Evolutionary conservation across 148 eudicot species (phyloP), one percentile per base, ranked within the genome.

Genomic region (Salicornia ramosissima): DNA sequence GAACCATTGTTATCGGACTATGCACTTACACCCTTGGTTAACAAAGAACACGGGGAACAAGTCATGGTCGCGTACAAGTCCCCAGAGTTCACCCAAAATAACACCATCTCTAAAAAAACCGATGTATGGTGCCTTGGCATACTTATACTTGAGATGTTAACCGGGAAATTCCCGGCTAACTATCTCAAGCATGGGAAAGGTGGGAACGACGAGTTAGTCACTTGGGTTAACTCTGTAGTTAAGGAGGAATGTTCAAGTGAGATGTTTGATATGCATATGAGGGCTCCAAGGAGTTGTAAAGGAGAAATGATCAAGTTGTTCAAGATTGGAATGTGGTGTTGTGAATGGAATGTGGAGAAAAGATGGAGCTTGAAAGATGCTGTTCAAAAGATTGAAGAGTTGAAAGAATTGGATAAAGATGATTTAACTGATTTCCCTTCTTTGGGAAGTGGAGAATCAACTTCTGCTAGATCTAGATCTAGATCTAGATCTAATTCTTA

Each of bases 91-190:
- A 78, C 74, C 0, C 79, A 82, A 39, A 60, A 49, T 24, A 78
- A 74, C 65, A 63, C 65, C 10, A 71, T 77, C 5, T 68, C 90
- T 1, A 82, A 86, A 29, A 92, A 87, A 62, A 90, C 96, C 0
- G 96, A 92, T 21, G 88, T 90, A 0, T 92, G 97, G 97, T 81
- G 91, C 69, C 88, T 92, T 0, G 97, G 97, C 2, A 90, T 92
- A 39, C 81, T 92, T 4, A 90, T 90, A 10, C 87, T 92, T 0
- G 97, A 92, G 64, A 53, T 80, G 22, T 69, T 92, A 18, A 92
- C 97, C 0, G 97, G 97, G 0, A 86, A 81, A 42, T 92, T 92
- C 39, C 97, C 97, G 0, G 84, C 91, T 0, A 89, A 89, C 58
- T 92, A 87, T 43, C 68, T 92, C 36, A 83, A 85, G 42, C 85